A percentile compares a stretch with the other conserved stretches of the same genome.
Evolutionary conservation across 2,329 filamentous ascomycete genomes (phyloP).

Genomic region (Aspergillus ochraceoroseus): DNA sequence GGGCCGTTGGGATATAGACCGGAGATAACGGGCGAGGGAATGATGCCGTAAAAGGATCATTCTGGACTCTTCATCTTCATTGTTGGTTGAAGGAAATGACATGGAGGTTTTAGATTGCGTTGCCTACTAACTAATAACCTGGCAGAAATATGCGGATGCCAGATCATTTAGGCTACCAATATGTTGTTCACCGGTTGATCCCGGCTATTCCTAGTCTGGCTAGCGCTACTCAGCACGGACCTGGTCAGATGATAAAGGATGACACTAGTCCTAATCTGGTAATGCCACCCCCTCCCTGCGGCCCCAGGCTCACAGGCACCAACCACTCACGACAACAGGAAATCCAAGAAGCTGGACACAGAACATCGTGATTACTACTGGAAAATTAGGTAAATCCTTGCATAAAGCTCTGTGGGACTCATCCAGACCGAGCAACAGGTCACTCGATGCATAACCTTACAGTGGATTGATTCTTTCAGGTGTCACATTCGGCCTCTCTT

Average conservation of each 20-base stretch:
- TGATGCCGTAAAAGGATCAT: too few relatives aligned
- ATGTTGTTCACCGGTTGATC: background rate
- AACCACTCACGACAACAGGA: background rate
- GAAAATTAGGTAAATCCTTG: too few relatives aligned
- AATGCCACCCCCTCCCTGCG: background rate
- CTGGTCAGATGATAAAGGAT: slow-evolving; percentile 2
- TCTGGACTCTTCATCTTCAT: too few relatives aligned
- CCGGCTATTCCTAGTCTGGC: background rate
- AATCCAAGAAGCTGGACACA: too few relatives aligned
- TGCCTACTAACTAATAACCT: too few relatives aligned
- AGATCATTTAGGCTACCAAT: background rate
- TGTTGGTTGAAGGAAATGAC: too few relatives aligned
- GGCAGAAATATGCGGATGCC: too few relatives aligned
- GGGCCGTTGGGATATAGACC: background rate
- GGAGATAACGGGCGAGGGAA: slow-evolving; percentile 1
- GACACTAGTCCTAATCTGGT: background rate
- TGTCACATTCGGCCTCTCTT: background rate
- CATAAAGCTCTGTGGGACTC: too few relatives aligned
- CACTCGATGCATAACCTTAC: too few relatives aligned
- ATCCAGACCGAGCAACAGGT: too few relatives aligned
- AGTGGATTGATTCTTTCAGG: background rate
- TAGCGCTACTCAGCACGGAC: background rate
- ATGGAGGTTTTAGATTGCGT: too few relatives aligned
- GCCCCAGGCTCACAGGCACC: slow-evolving; percentile 7
- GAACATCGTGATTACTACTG: too few relatives aligned